These are phyloP conservation scores for Tricholoma bakamatsutake DNA, from an alignment of 768 basidiomycete species.

Conservation along the genomic window DNA sequence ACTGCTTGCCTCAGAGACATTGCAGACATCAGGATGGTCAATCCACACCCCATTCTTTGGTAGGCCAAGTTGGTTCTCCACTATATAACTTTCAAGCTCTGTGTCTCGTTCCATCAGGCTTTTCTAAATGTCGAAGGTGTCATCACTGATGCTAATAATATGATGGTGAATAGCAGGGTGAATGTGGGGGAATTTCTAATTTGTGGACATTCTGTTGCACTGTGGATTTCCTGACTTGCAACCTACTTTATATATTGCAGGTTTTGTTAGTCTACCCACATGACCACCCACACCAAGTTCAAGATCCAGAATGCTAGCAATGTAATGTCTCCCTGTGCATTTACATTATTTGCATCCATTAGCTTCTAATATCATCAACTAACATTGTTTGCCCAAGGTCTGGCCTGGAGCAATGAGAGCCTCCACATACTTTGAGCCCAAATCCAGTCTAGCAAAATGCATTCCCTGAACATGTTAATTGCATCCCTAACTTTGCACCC, in stretches of 20 bases:
- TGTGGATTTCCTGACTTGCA: neutral
- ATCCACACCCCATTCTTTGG: neutral
- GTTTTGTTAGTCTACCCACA: neutral
- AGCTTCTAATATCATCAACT: neutral
- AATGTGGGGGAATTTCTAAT: neutral
- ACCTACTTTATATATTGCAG: neutral
- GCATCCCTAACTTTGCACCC: neutral
- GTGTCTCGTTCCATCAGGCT: neutral
- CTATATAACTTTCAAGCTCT: neutral
- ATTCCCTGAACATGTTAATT: too few relatives aligned
- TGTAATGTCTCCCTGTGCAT: neutral
- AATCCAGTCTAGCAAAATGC: neutral
- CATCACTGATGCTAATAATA: neutral
- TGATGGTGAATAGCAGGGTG: neutral
- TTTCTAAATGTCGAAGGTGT: neutral
- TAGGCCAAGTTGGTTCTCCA: neutral
- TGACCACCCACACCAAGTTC: neutral
- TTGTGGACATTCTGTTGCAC: neutral
- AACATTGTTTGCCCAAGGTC: neutral
- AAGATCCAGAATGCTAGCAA: neutral
- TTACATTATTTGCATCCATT: neutral
- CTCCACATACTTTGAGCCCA: neutral
- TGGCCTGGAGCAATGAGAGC: neutral
- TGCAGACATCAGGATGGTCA: neutral
- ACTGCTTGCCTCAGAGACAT: neutral